These are phyloP conservation scores for Neurospora pannonica DNA, from an alignment of 495 filamentous ascomycete species.

Conservation along the genomic window DNA sequence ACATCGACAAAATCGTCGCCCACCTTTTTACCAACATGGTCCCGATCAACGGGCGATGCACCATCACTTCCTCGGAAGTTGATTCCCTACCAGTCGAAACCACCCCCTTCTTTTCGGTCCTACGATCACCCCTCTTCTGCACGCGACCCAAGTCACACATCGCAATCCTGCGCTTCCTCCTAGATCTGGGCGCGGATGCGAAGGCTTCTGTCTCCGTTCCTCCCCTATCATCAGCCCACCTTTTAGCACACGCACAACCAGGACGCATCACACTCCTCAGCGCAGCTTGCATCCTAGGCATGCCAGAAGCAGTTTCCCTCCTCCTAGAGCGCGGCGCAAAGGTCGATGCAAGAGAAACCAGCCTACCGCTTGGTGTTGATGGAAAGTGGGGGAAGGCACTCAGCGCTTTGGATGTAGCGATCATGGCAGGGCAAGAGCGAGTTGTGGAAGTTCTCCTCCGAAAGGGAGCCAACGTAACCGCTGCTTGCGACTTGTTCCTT, in stretches of 20 bases:
- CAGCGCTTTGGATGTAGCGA: constrained; percentile 16
- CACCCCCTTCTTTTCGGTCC: neutral
- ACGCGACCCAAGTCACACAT: constrained; percentile 3
- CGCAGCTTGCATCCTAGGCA: constrained; percentile 2
- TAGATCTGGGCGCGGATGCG: constrained; percentile 16
- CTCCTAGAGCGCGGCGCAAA: constrained; percentile 10
- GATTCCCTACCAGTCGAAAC: neutral
- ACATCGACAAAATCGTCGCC: constrained; percentile 7
- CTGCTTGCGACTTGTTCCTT: neutral
- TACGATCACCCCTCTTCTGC: neutral
- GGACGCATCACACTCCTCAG: constrained; percentile 1
- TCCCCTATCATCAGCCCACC: neutral
- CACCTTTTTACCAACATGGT: constrained; percentile 3
- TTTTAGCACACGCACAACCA: neutral
- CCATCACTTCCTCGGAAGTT: neutral
- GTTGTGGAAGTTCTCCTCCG: constrained; percentile 6
- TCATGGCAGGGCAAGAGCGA: constrained; percentile 1
- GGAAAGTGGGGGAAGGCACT: neutral
- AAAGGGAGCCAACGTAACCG: neutral
- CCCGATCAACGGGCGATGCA: constrained; percentile 3
- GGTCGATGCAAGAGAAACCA: neutral
- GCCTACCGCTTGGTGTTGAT: neutral
- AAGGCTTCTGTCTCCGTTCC: neutral
- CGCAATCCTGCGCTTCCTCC: constrained; percentile 11
- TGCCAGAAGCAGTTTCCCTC: constrained; percentile 3